A percentile compares a stretch with the other conserved stretches of the same genome.
phyloP scores from a whole-genome alignment of 306 rosid genomes.

The Vigna nakashimae region DNA sequence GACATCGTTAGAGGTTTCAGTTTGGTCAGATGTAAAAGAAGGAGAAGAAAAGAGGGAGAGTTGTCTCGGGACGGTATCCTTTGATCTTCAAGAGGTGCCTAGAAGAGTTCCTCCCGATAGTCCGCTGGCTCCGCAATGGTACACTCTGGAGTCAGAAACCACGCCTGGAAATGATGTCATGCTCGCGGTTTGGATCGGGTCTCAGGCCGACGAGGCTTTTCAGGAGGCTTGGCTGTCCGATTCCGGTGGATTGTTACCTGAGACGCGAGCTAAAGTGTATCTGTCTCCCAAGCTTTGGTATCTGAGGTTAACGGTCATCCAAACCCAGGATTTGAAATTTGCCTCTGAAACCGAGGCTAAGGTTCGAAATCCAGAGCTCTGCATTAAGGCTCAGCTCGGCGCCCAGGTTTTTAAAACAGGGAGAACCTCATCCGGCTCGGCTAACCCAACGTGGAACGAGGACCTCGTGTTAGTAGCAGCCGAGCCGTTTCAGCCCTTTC shows the following conservation, averaged over 20 bases:
- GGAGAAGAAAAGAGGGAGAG: constrained; percentile 35
- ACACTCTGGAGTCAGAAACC: constrained; percentile 69
- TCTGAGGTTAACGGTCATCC: constrained; percentile 93
- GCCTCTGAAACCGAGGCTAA: constrained; percentile 59
- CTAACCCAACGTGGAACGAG: constrained; percentile 83
- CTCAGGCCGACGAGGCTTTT: constrained; percentile 86
- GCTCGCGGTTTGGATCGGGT: constrained; percentile 86
- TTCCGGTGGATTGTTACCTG: constrained; percentile 85
- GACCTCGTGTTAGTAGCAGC: constrained; percentile 82
- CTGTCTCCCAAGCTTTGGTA: constrained; percentile 97
- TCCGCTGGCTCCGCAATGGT: constrained; percentile 96
- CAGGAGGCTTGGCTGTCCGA: constrained; percentile 97
- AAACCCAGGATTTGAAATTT: constrained; percentile 81
- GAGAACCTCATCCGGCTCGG: constrained; percentile 54
- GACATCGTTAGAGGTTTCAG: constrained; percentile 76
- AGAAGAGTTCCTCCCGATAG: constrained; percentile 90
- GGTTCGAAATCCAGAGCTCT: constrained; percentile 58
- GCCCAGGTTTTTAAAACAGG: constrained; percentile 77
- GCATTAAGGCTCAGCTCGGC: constrained; percentile 79
- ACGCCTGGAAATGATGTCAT: constrained; percentile 80
- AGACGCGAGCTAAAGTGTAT: constrained; percentile 86
- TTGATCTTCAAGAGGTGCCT: constrained; percentile 78
- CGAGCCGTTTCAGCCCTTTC: constrained; percentile 89
- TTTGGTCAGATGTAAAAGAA: constrained; percentile 67
- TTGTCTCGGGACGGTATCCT: constrained; percentile 56